A percentile compares a stretch with the other conserved stretches of the same genome.
These are phyloP conservation scores for Cutaneotrichosporon cavernicola DNA, from an alignment of 1,284 basidiomycete species.

Conservation along the genomic window DNA sequence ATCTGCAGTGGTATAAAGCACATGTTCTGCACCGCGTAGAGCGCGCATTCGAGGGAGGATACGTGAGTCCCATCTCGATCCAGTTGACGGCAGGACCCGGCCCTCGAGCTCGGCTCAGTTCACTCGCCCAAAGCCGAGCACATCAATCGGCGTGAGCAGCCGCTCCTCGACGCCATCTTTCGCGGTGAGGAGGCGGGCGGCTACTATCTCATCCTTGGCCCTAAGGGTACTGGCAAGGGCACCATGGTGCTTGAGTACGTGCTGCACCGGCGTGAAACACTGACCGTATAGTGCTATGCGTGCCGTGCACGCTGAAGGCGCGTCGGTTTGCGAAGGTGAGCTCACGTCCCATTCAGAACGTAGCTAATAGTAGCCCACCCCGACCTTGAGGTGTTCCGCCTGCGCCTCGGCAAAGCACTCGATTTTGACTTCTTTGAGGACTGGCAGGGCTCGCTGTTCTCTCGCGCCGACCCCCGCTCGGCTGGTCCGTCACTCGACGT, in stretches of 20 bases:
- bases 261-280: not conserved
- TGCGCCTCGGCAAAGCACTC: slow-evolving; percentile 71
- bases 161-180: slow-evolving; percentile 72
- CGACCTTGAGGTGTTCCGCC: slow-evolving; percentile 71
- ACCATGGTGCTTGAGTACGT: slow-evolving; percentile 71
- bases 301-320: slow-evolving; percentile 67
- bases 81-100: slow-evolving; percentile 64
- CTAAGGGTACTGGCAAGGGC: slow-evolving; percentile 72
- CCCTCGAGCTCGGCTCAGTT: slow-evolving; percentile 63
- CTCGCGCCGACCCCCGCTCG: slow-evolving; percentile 76
- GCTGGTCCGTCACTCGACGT: slow-evolving; percentile 78
- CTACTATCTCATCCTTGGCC: slow-evolving; percentile 72
- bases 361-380: slow-evolving; percentile 57
- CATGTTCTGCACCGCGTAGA: slow-evolving; percentile 72
- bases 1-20: slow-evolving; percentile 74
- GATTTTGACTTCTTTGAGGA: slow-evolving; percentile 63
- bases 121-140: slow-evolving; percentile 60
- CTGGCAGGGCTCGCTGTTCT: slow-evolving; percentile 65
- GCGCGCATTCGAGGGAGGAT: slow-evolving; percentile 48
- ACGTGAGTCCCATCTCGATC: slow-evolving; percentile 27
- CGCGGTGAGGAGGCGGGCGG: slow-evolving; percentile 67
- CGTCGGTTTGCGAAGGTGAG: slow-evolving; percentile 51
- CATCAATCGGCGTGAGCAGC: slow-evolving; percentile 69
- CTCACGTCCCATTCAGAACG: not conserved
- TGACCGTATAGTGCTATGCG: slow-evolving; percentile 60